Base-by-base conservation (phyloP, 805 yeast genomes). In the Lachancea mirantina region DNA sequence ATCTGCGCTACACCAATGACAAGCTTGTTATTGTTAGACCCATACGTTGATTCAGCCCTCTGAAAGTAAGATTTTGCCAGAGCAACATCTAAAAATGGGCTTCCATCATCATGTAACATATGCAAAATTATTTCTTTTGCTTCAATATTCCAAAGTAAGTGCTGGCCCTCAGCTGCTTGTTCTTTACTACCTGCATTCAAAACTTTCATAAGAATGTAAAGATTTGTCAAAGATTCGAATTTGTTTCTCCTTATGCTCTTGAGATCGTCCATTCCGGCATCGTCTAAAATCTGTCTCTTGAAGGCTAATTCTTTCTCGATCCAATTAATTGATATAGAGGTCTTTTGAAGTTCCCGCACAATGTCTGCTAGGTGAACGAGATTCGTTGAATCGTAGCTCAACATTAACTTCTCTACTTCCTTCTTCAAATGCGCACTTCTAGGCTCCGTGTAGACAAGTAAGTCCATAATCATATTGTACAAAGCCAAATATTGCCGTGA, bases 361-460 rank as follows among this genome's bases (percentile, higher is more conserved):
- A 76, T 61, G 4, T 53, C 51, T 21, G 70, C 62, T 13, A 82
- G 63, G 2, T 69, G 65, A 0, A 58, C 39, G 24, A 78, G 52
- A 42, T 84, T 80, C 22, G 73, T 73, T 50, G 81, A 70, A 50
- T 84, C 88, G 19, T 82, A 71, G 3, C 84, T 74, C 41, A 88
- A 65, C 25, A 76, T 62, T 48, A 85, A 60, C 42, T 80, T 78
- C 35, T 77, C 78, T 19, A 84, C 62, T 22, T 70, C 68, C 34
- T 81, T 78, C 21, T 68, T 67, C 26, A 79, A 52, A 21, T 64
- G 61, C 39, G 74, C 72, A 26, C 72, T 68, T 42, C 70, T 67
- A 4, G 95, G 94, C 43, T 84, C 95, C 5, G 74, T 65, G 50
- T 84, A 84, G 19, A 84, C 64, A 38, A 89, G 49, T 27, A 88